phyloP scores from a whole-genome alignment of 441 rosid genomes.

The Erodium moschatum region DNA sequence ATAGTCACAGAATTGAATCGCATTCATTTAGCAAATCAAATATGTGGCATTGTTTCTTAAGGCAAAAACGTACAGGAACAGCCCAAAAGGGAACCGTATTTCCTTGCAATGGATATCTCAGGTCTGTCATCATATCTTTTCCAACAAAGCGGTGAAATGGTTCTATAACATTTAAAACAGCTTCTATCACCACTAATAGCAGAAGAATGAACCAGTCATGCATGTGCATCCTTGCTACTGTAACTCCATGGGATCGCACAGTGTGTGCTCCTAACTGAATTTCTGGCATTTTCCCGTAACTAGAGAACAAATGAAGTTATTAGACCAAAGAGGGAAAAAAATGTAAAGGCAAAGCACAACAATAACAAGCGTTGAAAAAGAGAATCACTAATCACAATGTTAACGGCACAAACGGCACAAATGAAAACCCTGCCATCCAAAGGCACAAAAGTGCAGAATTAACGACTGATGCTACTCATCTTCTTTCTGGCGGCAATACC shows the following conservation, averaged over 20 bases:
- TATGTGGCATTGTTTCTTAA: background rate
- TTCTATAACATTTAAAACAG: slow-evolving; percentile 36
- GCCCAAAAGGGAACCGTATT: slow-evolving; percentile 77
- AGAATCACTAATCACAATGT: too few relatives aligned
- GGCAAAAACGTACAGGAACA: slow-evolving; percentile 51
- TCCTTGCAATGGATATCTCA: slow-evolving; percentile 60
- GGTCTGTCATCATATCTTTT: slow-evolving; percentile 85
- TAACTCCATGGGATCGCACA: slow-evolving; percentile 55
- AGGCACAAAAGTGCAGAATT: background rate
- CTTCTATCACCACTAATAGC: slow-evolving; percentile 44
- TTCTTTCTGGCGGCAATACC: background rate
- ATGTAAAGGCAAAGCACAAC: background rate
- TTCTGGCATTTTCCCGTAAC: slow-evolving; percentile 20
- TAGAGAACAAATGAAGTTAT: background rate
- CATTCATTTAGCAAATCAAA: background rate
- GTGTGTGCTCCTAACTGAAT: slow-evolving; percentile 54
- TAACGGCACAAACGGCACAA: too few relatives aligned
- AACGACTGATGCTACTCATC: background rate
- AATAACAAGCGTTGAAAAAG: background rate
- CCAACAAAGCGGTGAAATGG: slow-evolving; percentile 91
- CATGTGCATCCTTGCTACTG: slow-evolving; percentile 50
- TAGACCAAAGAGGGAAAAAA: background rate
- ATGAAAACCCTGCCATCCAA: background rate
- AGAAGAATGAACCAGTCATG: slow-evolving; percentile 75
- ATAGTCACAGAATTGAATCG: background rate